A percentile compares a stretch with the other conserved stretches of the same genome.
phyloP scores from a whole-genome alignment of 306 rosid species.

The Boehmeria nivea region DNA sequence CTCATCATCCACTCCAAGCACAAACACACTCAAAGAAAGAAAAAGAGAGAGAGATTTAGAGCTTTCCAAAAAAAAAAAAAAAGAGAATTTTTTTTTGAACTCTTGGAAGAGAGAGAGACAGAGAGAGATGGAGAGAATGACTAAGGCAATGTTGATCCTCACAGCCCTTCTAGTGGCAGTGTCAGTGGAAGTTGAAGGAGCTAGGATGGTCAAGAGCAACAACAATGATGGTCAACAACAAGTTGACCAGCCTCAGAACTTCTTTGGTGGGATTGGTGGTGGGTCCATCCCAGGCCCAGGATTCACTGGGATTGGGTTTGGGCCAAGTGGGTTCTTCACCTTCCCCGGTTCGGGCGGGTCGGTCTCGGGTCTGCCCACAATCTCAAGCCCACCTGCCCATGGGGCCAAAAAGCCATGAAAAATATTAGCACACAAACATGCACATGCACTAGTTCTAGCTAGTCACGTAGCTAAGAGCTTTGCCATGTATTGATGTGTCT shows the following conservation, averaged over 20 bases:
- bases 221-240: not conserved
- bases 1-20: slow-evolving; percentile 7
- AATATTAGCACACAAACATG: not conserved
- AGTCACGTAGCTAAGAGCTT: too few relatives aligned
- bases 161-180: slow-evolving; percentile 17
- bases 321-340: slow-evolving; percentile 26
- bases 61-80: too few relatives aligned
- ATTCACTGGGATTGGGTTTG: slow-evolving; percentile 19
- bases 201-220: slow-evolving; percentile 19
- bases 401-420: slow-evolving; percentile 7
- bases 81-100: too few relatives aligned
- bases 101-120: not conserved
- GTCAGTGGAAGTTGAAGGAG: slow-evolving; percentile 22
- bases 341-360: slow-evolving; percentile 21
- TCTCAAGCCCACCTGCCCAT: slow-evolving; percentile 10
- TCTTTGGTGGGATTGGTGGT: slow-evolving; percentile 23
- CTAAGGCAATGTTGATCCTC: slow-evolving; percentile 25
- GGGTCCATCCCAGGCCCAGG: slow-evolving; percentile 26
- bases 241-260: slow-evolving; percentile 27
- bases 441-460: too few relatives aligned
- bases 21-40: not conserved
- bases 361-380: slow-evolving; percentile 1
- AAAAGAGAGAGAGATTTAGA: not conserved
- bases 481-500: too few relatives aligned
- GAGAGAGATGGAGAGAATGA: slow-evolving; percentile 20